Evolutionary conservation across 306 rosid genomes (phyloP).

Genomic region (Medicago lupulina): DNA sequence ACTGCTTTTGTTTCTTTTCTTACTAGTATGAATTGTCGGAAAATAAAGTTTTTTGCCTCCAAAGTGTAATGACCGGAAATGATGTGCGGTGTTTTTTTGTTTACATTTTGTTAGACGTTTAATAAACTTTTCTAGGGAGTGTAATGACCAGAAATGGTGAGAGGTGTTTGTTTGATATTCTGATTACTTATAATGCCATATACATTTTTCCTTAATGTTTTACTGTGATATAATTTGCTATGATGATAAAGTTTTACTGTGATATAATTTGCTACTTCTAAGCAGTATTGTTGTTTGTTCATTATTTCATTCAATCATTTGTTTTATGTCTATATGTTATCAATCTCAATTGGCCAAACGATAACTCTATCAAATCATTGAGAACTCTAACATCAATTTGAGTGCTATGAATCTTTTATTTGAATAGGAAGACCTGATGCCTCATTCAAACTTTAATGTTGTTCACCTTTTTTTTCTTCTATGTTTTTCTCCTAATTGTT

Average conservation of each 20-base stretch:
- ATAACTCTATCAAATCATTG: constrained; percentile 38
- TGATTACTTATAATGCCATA: no score
- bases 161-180: no score
- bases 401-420: constrained; percentile 24
- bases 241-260: neutral
- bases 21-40: no score
- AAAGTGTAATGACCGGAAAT: no score
- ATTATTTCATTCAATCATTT: neutral
- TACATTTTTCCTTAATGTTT: neutral
- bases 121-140: no score
- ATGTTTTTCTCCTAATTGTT: neutral
- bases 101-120: no score
- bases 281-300: neutral
- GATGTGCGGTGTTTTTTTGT: no score
- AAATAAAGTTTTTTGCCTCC: no score
- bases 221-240: neutral
- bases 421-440: constrained; percentile 55
- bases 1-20: no score
- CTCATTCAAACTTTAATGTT: neutral
- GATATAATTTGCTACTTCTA: neutral
- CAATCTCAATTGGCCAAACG: neutral
- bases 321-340: neutral
- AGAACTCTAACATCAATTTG: constrained; percentile 35
- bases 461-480: accelerated
- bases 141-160: no score